Percentiles rank a stretch among this genome's conserved stretches.
Evolutionary conservation across 192 early-diverging fungal genomes (phyloP).

Genomic region (Backusella liffmaniae): DNA sequence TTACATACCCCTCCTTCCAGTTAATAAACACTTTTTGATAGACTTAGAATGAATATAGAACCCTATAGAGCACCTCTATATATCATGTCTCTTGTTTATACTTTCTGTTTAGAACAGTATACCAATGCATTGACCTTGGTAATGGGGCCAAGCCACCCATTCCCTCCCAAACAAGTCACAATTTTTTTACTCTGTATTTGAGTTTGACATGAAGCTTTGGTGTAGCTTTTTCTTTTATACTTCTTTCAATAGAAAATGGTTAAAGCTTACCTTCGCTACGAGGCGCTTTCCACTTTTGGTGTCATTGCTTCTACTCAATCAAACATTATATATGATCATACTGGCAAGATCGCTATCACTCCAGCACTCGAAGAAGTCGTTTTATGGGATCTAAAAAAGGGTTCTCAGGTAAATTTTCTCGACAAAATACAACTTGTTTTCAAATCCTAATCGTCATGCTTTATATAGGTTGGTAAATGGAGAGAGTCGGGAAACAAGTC

Average conservation of each 20-base stretch:
- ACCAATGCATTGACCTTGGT: neutral
- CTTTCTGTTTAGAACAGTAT: neutral
- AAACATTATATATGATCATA: slow-evolving; percentile 70
- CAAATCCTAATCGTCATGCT: neutral
- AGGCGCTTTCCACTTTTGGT: slow-evolving; percentile 77
- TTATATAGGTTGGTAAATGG: slow-evolving; percentile 65
- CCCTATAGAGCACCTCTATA: no score
- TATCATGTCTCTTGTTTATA: neutral
- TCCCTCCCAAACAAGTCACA: neutral
- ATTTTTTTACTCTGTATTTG: neutral
- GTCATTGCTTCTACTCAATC: slow-evolving; percentile 69
- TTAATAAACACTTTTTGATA: neutral
- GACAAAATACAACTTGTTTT: neutral
- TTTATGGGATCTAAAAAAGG: slow-evolving; percentile 88
- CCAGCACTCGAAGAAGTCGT: slow-evolving; percentile 81
- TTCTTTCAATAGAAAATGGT: slow-evolving; percentile 42
- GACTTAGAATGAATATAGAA: no score
- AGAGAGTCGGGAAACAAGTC: slow-evolving; percentile 77
- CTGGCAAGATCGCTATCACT: slow-evolving; percentile 72
- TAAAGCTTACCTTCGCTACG: slow-evolving; percentile 85
- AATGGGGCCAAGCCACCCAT: neutral
- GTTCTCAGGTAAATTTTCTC: slow-evolving; percentile 49
- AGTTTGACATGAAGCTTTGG: neutral
- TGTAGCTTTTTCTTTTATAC: neutral
- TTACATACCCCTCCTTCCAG: neutral